phyloP scores from a whole-genome alignment of 1,139 yeast genomes.

The Pichia sp. region DNA sequence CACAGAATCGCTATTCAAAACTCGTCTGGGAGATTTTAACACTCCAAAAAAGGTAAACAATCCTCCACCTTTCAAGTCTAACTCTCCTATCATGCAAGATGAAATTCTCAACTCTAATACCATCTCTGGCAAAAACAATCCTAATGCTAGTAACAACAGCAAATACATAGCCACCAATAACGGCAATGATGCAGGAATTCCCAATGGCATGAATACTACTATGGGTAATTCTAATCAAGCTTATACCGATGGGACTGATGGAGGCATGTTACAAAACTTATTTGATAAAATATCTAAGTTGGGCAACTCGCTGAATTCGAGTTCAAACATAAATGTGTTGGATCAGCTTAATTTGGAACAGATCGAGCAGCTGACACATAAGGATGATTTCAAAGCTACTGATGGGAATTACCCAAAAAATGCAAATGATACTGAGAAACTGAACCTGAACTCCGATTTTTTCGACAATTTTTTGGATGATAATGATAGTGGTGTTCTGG shows the following conservation, averaged over 20 bases:
- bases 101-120: slow-evolving; percentile 8
- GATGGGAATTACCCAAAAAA: neutral
- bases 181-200: neutral
- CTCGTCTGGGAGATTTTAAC: slow-evolving; percentile 13
- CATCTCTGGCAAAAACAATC: neutral
- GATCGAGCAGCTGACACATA: slow-evolving; percentile 10
- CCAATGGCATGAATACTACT: neutral
- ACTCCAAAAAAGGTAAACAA: neutral
- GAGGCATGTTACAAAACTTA: neutral
- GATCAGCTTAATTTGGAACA: slow-evolving; percentile 14
- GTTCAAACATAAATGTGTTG: slow-evolving; percentile 5
- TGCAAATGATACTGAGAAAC: neutral
- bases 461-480: slow-evolving; percentile 5
- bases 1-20: slow-evolving; percentile 16
- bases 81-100: slow-evolving; percentile 25
- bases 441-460: slow-evolving; percentile 1
- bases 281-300: slow-evolving; percentile 10
- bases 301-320: neutral
- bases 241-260: neutral
- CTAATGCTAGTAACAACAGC: neutral
- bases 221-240: neutral
- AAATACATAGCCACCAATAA: neutral
- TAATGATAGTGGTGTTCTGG: neutral
- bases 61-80: slow-evolving; percentile 15
- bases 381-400: neutral